These are phyloP conservation scores for Blepharisma undulans DNA, from an alignment of 169 alveolate genomes.

Conservation along the genomic window DNA sequence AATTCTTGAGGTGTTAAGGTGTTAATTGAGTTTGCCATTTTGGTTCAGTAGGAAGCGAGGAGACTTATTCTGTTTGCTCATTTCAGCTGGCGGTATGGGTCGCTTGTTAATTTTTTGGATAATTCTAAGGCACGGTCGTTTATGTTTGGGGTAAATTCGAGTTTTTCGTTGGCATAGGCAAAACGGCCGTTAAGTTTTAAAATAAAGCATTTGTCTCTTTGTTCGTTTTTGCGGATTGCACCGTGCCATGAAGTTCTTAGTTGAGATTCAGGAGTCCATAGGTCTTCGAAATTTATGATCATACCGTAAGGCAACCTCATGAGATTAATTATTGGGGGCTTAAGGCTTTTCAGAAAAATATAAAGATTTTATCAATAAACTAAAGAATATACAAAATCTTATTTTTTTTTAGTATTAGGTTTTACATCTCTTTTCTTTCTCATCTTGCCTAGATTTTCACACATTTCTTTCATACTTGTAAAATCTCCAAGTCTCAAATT, in stretches of 20 bases:
- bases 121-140: neutral
- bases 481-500: conserved; percentile 38
- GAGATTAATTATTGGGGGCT: neutral
- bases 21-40: neutral
- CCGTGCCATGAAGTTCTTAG: neutral
- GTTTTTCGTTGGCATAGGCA: neutral
- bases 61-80: neutral
- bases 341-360: neutral
- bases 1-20: neutral
- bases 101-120: neutral
- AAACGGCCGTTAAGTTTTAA: neutral
- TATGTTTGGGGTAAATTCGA: neutral
- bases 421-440: neutral
- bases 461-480: conserved; percentile 46
- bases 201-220: neutral
- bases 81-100: neutral
- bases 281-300: neutral
- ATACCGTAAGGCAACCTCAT: neutral
- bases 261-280: neutral
- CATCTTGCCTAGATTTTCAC: neutral
- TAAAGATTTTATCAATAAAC: too few species aligned
- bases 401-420: neutral
- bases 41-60: neutral
- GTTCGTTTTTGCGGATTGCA: neutral
- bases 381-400: neutral